These are phyloP conservation scores for Quaeritorhiza haematococci DNA, from an alignment of 371 early-diverging fungal species.

Conservation along the genomic window DNA sequence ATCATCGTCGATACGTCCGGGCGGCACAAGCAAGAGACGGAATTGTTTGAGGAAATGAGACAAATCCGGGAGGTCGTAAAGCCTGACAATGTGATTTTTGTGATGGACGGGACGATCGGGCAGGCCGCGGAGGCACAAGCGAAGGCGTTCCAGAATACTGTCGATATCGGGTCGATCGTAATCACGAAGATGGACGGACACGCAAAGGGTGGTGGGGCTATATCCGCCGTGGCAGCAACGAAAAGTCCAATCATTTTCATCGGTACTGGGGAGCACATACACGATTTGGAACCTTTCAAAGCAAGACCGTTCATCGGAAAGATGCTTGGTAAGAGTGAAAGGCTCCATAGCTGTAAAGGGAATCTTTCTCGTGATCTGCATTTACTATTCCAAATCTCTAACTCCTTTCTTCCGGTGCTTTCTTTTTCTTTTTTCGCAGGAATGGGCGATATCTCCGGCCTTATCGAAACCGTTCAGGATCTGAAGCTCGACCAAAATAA, in stretches of 20 bases:
- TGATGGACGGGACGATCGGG: constrained; percentile 99
- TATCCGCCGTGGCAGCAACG: constrained; percentile 98
- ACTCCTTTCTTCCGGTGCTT: neutral
- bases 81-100: constrained; percentile 95
- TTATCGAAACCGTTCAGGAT: constrained; percentile 92
- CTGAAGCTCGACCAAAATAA: constrained; percentile 83
- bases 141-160: constrained; percentile 91
- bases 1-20: constrained; percentile 99
- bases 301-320: constrained; percentile 93
- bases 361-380: no score
- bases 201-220: constrained; percentile 99
- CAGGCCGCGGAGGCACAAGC: constrained; percentile 98
- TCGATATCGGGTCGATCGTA: constrained; percentile 97
- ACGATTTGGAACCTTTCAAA: constrained; percentile 93
- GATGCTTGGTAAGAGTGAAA: constrained; percentile 72
- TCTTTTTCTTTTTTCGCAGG: constrained; percentile 39
- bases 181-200: constrained; percentile 99
- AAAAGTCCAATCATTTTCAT: constrained; percentile 97
- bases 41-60: constrained; percentile 98
- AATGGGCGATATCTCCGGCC: constrained; percentile 93
- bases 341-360: no score
- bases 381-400: neutral
- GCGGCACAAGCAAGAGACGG: constrained; percentile 97
- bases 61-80: constrained; percentile 85
- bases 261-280: constrained; percentile 98